phyloP scores from a whole-genome alignment of 352 stramenopile genomes.

The Labyrinthula sp. region DNA sequence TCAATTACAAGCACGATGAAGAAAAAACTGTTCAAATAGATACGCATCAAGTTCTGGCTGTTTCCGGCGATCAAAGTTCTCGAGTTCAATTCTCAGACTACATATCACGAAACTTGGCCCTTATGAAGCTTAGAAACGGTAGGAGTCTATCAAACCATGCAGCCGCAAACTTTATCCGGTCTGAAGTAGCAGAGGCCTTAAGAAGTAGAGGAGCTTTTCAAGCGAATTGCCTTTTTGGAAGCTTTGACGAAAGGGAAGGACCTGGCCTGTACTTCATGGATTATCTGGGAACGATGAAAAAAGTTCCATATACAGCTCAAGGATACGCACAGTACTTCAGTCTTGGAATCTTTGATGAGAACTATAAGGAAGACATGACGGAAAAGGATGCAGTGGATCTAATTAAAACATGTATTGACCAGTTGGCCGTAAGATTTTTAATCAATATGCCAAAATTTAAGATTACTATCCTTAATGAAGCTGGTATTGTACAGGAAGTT shows the following conservation, averaged over 20 bases:
- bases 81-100: conserved; percentile 28
- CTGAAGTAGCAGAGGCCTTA: conserved; percentile 25
- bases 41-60: conserved; percentile 26
- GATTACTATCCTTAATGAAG: not conserved
- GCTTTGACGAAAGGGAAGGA: conserved; percentile 19
- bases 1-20: conserved; percentile 31
- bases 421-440: conserved; percentile 30
- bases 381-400: conserved; percentile 30
- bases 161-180: conserved; percentile 29
- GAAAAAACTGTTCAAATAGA: conserved; percentile 27
- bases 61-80: conserved; percentile 13
- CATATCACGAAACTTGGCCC: conserved; percentile 27
- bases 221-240: conserved; percentile 28
- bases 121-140: conserved; percentile 23
- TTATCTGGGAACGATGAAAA: conserved; percentile 31
- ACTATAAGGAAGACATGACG: conserved; percentile 33
- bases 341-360: conserved; percentile 22
- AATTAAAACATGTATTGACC: conserved; percentile 29
- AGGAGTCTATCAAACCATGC: conserved; percentile 23
- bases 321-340: conserved; percentile 31
- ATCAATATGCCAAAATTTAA: conserved; percentile 31
- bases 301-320: conserved; percentile 29
- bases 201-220: conserved; percentile 14
- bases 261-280: conserved; percentile 30
- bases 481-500: not conserved